Evolutionary conservation across 2,329 filamentous ascomycete genomes (phyloP), one percentile per base, ranked within the genome.

Genomic region (Colletotrichum acutatum): DNA sequence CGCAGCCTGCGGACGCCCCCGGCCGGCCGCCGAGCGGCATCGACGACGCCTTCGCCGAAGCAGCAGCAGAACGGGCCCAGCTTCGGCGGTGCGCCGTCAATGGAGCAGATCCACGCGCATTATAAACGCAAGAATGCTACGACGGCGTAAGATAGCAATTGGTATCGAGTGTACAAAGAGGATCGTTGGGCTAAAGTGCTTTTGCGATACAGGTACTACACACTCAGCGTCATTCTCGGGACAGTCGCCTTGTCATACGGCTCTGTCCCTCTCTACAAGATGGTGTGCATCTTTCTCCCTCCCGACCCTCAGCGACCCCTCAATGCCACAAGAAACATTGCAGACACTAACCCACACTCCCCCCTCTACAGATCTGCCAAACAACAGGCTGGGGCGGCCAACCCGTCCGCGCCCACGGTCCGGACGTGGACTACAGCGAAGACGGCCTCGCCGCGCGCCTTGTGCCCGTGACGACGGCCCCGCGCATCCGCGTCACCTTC

Each of bases 401-500:
- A 81, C 96, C 96, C 37, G 90, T 98, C 75, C 94, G 95, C 80
- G 95, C 95, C 58, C 92, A 94, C 84, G 82, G 83, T 61, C 81
- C 80, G 66, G 86, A 84, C 68, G 86, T 85, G 75, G 84, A 88
- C 71, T 75, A 75, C 63, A 68, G 62, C 72, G 86, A 85, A 74
- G 83, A 83, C 68, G 93, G 97, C 81, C 90, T 94, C 30, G 90
- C 95, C 46, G 88, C 89, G 61, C 94, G 95, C 68, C 90, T 99
- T 57, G 89, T 91, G 59, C 97, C 97, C 19, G 92, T 98, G 52
- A 94, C 91, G 22, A 88, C 91, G 77, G 93, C 94, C 72, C 94
- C 94, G 77, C 94, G 97, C 66, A 93, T 99, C 78, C 94, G 95
- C 74, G 96, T 99, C 76, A 98, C 95, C 30, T 99, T 99, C 89